These are phyloP conservation scores for Rhizopus stolonifer DNA, from an alignment of 371 early-diverging fungal genomes.

Conservation along the genomic window DNA sequence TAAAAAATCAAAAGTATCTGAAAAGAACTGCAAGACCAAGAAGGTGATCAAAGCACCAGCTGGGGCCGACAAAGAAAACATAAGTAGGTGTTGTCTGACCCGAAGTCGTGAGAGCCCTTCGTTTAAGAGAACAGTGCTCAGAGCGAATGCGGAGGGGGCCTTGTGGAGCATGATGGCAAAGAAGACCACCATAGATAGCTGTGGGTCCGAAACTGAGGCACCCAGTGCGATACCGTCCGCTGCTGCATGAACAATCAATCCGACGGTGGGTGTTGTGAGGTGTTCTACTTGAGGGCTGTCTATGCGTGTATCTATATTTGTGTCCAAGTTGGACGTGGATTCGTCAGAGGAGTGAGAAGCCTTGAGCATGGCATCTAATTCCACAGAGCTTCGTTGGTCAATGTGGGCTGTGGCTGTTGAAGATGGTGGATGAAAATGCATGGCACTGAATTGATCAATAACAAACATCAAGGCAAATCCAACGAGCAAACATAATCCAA, in stretches of 20 bases:
- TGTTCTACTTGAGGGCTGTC: slow-evolving; percentile 11
- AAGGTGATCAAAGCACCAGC: slow-evolving; percentile 81
- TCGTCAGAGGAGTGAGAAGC: slow-evolving; percentile 6
- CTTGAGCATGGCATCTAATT: slow-evolving; percentile 17
- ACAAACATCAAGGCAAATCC: slow-evolving; percentile 92
- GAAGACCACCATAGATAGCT: slow-evolving; percentile 87
- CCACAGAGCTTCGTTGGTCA: slow-evolving; percentile 12
- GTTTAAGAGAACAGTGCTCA: slow-evolving; percentile 79
- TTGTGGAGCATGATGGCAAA: slow-evolving; percentile 96
- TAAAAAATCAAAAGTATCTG: slow-evolving; percentile 26
- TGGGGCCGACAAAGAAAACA: slow-evolving; percentile 86
- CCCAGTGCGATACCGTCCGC: slow-evolving; percentile 96
- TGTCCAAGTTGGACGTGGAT: background rate
- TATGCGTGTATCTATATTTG: no score
- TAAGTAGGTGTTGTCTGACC: slow-evolving; percentile 73
- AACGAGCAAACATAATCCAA: slow-evolving; percentile 75
- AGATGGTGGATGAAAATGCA: slow-evolving; percentile 47
- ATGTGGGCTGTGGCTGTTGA: slow-evolving; percentile 4
- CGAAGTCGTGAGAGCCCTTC: slow-evolving; percentile 64
- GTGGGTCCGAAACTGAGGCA: slow-evolving; percentile 65
- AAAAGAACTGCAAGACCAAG: slow-evolving; percentile 39
- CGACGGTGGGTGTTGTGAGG: slow-evolving; percentile 66
- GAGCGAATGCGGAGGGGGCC: slow-evolving; percentile 91
- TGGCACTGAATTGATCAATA: slow-evolving; percentile 72
- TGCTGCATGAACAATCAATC: slow-evolving; percentile 91